Conservation (phyloP, 306 rosid species). For the Echinosophora koreensis region DNA sequence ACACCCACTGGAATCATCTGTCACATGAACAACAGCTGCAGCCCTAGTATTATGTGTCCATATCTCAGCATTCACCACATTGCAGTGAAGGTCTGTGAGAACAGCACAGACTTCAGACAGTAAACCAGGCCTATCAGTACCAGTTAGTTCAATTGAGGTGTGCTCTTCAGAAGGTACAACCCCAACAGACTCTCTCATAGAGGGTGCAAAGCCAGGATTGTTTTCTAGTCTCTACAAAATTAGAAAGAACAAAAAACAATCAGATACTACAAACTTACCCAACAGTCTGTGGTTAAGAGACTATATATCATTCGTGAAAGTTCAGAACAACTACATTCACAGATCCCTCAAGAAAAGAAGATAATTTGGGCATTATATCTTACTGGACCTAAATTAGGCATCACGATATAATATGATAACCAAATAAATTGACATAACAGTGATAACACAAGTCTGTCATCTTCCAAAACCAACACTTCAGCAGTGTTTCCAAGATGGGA, state of each 20-base stretch:
- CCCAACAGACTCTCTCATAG: slow-evolving; percentile 85
- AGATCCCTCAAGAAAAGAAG: slow-evolving; percentile 17
- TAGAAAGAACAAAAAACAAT: slow-evolving; percentile 30
- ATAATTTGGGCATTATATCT: neutral
- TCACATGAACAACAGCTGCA: slow-evolving; percentile 92
- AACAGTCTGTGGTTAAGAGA: slow-evolving; percentile 2
- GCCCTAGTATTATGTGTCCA: slow-evolving; percentile 98
- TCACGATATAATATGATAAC: neutral
- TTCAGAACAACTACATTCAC: neutral
- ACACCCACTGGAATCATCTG: slow-evolving; percentile 70
- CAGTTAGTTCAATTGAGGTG: slow-evolving; percentile 90
- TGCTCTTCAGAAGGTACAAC: slow-evolving; percentile 90
- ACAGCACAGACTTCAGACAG: slow-evolving; percentile 96
- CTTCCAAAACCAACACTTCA: slow-evolving; percentile 7
- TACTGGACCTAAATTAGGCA: slow-evolving; percentile 11
- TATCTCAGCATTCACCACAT: slow-evolving; percentile 86
- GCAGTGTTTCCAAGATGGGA: slow-evolving; percentile 4
- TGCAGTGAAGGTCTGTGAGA: slow-evolving; percentile 88
- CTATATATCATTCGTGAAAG: neutral
- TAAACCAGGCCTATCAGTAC: slow-evolving; percentile 94
- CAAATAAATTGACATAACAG: neutral
- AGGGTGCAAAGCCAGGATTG: slow-evolving; percentile 73
- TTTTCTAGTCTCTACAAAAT: slow-evolving; percentile 84
- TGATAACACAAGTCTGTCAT: slow-evolving; percentile 18
- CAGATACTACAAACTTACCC: slow-evolving; percentile 26